Conservation (phyloP, 2,329 filamentous ascomycete species). For the Cladosporium sp. region DNA sequence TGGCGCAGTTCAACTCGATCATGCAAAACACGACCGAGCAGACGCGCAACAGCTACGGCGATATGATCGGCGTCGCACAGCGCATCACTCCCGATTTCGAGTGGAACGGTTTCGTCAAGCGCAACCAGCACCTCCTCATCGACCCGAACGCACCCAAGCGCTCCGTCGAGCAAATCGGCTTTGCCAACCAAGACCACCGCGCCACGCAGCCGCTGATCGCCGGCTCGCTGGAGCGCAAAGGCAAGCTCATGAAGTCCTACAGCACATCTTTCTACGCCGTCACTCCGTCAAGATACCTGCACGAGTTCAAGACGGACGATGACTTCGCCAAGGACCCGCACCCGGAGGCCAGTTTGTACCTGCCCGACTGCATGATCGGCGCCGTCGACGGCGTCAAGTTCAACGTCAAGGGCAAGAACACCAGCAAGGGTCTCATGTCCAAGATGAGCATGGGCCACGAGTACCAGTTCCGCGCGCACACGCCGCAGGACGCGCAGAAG, state of each 20-base stretch:
- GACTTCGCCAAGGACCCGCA: slow-evolving; percentile 66
- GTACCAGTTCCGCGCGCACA: slow-evolving; percentile 82
- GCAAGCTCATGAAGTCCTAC: slow-evolving; percentile 78
- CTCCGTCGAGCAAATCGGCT: slow-evolving; percentile 67
- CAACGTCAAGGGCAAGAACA: slow-evolving; percentile 92
- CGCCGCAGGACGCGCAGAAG: slow-evolving; percentile 71
- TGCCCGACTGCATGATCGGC: slow-evolving; percentile 84
- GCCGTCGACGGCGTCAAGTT: slow-evolving; percentile 75
- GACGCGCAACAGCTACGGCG: slow-evolving; percentile 72
- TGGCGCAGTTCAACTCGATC: slow-evolving; percentile 79
- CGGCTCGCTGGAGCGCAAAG: slow-evolving; percentile 85
- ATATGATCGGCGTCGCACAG: slow-evolving; percentile 75
- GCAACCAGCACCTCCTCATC: slow-evolving; percentile 68
- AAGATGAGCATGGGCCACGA: slow-evolving; percentile 78
- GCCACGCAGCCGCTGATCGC: slow-evolving; percentile 81
- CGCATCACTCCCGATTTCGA: slow-evolving; percentile 81
- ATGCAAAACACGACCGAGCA: slow-evolving; percentile 78
- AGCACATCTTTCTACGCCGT: slow-evolving; percentile 84
- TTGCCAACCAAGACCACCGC: slow-evolving; percentile 86
- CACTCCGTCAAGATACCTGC: slow-evolving; percentile 80
- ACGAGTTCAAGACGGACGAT: slow-evolving; percentile 95
- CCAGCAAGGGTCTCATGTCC: slow-evolving; percentile 69
- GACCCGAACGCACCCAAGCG: slow-evolving; percentile 72
- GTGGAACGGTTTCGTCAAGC: slow-evolving; percentile 78
- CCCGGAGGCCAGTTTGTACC: slow-evolving; percentile 84